Evolutionary conservation across 768 basidiomycete species (phyloP).

Genomic region (Leccinum ochraceum): DNA sequence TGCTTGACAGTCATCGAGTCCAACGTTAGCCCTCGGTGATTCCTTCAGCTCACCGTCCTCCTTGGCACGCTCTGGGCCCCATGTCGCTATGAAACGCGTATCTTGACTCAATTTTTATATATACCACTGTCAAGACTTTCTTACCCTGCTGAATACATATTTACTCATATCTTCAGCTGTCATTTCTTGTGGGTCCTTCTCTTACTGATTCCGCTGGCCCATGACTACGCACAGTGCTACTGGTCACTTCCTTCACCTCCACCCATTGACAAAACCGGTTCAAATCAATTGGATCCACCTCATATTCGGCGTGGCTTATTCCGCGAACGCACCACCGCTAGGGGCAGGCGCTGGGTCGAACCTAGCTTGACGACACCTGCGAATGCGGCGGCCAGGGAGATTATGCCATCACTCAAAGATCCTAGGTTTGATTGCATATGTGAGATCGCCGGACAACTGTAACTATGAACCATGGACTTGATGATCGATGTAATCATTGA

Average conservation of each 20-base stretch:
- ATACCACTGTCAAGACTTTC: too few relatives aligned
- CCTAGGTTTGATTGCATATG: slow-evolving; percentile 1
- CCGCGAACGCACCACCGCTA: slow-evolving; percentile 40
- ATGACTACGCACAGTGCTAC: slow-evolving; percentile 53
- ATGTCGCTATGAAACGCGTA: too few relatives aligned
- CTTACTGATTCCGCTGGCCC: slow-evolving; percentile 51
- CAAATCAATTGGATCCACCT: slow-evolving; percentile 54
- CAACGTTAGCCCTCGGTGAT: too few relatives aligned
- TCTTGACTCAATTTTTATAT: too few relatives aligned
- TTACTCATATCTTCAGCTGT: too few relatives aligned
- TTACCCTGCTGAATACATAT: too few relatives aligned
- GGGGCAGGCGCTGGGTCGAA: slow-evolving; percentile 42
- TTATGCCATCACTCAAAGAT: slow-evolving; percentile 63
- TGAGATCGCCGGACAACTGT: background rate
- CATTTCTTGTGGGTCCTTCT: too few relatives aligned
- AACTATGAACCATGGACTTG: background rate
- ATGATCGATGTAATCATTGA: background rate
- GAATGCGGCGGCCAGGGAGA: slow-evolving; percentile 56
- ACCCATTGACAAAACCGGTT: slow-evolving; percentile 60
- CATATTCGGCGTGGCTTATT: slow-evolving; percentile 55
- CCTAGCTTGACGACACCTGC: slow-evolving; percentile 41
- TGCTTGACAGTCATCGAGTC: too few relatives aligned
- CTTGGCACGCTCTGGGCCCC: too few relatives aligned
- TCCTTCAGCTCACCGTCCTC: too few relatives aligned
- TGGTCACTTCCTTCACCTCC: slow-evolving; percentile 45